Conservation (phyloP, 768 basidiomycete genomes). For the Rhodosporidiobolus odoratus region DNA sequence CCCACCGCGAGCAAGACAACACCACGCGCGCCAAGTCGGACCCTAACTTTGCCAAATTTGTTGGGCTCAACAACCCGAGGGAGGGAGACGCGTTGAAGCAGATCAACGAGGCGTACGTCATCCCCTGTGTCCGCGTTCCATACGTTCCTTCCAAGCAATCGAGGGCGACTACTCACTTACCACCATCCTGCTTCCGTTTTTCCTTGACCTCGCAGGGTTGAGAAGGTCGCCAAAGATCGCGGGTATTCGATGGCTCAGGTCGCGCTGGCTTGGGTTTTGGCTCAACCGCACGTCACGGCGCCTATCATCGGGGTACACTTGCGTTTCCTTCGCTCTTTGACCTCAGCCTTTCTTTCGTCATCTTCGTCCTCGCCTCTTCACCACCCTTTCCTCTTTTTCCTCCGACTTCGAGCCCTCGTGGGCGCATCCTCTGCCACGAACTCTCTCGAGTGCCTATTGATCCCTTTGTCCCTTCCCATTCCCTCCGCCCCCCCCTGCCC, state of each 20-base stretch:
- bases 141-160: background rate
- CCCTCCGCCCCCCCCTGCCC: no score
- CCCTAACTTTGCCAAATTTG: slow-evolving; percentile 24
- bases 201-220: slow-evolving; percentile 49
- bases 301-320: slow-evolving; percentile 35
- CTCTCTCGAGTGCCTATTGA: no score
- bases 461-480: no score
- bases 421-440: no score
- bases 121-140: background rate
- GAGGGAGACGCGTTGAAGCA: slow-evolving; percentile 18
- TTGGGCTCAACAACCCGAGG: slow-evolving; percentile 23
- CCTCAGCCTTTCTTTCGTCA: background rate
- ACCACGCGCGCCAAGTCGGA: slow-evolving; percentile 22
- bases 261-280: slow-evolving; percentile 45
- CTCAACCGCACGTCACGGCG: slow-evolving; percentile 35
- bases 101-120: slow-evolving; percentile 27
- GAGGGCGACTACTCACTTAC: no score
- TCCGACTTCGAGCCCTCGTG: no score
- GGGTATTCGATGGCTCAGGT: slow-evolving; percentile 57
- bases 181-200: background rate
- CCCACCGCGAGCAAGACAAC: slow-evolving; percentile 34
- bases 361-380: background rate
- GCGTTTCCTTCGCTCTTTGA: background rate
- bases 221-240: slow-evolving; percentile 56
- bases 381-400: background rate